A percentile compares a stretch with the other conserved stretches of the same genome.
phyloP scores from a whole-genome alignment of 2,329 filamentous ascomycete genomes.

The Penicillium sp. region DNA sequence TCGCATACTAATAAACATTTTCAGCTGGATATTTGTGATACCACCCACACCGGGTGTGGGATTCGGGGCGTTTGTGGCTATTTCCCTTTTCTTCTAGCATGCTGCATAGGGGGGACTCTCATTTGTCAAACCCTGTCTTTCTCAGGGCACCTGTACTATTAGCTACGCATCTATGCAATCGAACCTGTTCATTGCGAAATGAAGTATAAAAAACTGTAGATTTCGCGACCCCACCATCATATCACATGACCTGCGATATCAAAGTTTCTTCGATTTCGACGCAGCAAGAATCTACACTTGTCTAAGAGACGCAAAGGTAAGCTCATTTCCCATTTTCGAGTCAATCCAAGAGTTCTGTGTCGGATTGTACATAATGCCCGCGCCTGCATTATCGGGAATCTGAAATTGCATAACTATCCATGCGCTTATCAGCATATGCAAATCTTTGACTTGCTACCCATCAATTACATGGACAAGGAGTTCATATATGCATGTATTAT shows the following conservation, averaged over 20 bases:
- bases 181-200: background rate
- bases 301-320: constrained; percentile 16
- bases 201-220: background rate
- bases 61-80: constrained; percentile 18
- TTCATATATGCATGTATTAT: background rate
- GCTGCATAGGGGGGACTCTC: constrained; percentile 12
- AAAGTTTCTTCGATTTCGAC: constrained; percentile 22
- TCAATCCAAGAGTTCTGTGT: too few relatives aligned
- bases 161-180: background rate
- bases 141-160: constrained; percentile 14
- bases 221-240: constrained; percentile 11
- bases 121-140: constrained; percentile 1
- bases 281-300: constrained; percentile 8
- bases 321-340: background rate
- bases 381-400: background rate
- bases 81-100: constrained; percentile 8
- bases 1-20: background rate
- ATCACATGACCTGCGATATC: constrained; percentile 23
- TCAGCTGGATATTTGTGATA: constrained; percentile 6
- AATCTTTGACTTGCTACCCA: constrained; percentile 3
- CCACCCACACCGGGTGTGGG: constrained; percentile 14
- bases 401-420: constrained; percentile 1
- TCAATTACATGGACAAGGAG: background rate
- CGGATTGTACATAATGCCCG: background rate
- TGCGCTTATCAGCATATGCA: constrained; percentile 15